Conservation (phyloP, 257 asterid genomes). For the Scutellaria galericulata region DNA sequence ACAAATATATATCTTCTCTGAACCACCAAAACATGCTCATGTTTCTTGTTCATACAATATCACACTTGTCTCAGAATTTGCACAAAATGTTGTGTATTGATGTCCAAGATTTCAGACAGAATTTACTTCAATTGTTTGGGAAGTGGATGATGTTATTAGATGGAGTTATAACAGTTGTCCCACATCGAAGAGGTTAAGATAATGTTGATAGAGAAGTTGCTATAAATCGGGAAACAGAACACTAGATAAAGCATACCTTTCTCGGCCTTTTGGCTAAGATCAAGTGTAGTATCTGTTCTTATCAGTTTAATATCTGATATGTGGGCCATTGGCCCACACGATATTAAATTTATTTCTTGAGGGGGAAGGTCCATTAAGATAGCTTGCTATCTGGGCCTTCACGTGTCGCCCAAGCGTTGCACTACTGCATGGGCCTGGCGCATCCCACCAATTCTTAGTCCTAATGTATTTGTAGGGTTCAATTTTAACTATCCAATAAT, state of each 20-base stretch:
- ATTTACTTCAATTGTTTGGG: no score
- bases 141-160: no score
- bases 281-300: constrained; percentile 88
- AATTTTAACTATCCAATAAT: no score
- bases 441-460: constrained; percentile 32
- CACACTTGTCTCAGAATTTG: background rate
- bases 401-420: constrained; percentile 43
- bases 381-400: constrained; percentile 48
- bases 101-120: constrained; percentile 16
- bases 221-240: no score
- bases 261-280: constrained; percentile 96
- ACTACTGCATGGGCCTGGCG: constrained; percentile 43
- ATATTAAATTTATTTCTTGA: constrained; percentile 53
- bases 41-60: background rate
- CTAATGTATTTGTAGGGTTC: no score
- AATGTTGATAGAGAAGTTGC: no score
- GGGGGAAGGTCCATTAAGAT: constrained; percentile 34
- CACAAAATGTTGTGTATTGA: background rate
- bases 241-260: constrained; percentile 52
- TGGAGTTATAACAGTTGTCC: no score
- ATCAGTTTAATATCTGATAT: constrained; percentile 78
- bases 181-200: no score
- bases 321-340: constrained; percentile 52
- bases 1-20: constrained; percentile 34
- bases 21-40: constrained; percentile 32